Conservation (phyloP, 345 rosid species). For the Cochlearia excelsa region DNA sequence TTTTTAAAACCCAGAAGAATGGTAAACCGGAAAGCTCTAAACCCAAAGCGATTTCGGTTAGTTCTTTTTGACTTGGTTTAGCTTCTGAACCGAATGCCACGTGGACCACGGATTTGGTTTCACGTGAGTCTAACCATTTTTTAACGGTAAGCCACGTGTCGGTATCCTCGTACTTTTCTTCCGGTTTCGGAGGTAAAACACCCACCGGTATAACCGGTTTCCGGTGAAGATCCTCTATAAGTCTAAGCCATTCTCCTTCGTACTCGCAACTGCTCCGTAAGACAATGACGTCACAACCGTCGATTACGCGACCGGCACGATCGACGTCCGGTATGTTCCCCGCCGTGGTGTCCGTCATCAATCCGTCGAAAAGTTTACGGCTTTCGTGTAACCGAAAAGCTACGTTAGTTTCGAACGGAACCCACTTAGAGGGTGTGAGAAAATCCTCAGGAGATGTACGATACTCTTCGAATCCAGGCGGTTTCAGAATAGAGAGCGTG, state of each 20-base stretch:
- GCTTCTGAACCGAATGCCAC: conserved; percentile 48
- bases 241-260: conserved; percentile 48
- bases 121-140: conserved; percentile 37
- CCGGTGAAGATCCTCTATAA: conserved; percentile 27
- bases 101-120: conserved; percentile 27
- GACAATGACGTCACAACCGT: conserved; percentile 36
- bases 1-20: conserved; percentile 46
- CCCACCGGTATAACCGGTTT: conserved; percentile 52
- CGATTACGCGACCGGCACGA: conserved; percentile 21
- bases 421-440: conserved; percentile 38
- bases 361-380: conserved; percentile 13
- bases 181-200: conserved; percentile 37
- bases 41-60: conserved; percentile 38
- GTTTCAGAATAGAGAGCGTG: neutral
- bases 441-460: conserved; percentile 32
- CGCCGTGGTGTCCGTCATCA: conserved; percentile 11
- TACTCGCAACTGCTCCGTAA: conserved; percentile 49
- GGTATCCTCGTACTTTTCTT: neutral
- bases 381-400: conserved; percentile 36
- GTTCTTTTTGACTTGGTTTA: conserved; percentile 36
- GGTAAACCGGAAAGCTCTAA: conserved; percentile 42
- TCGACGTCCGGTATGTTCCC: conserved; percentile 30
- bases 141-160: conserved; percentile 35
- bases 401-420: conserved; percentile 37
- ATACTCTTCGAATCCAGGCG: conserved; percentile 20